phyloP scores from a whole-genome alignment of 2,329 filamentous ascomycete genomes.

The Venturia nashicola region DNA sequence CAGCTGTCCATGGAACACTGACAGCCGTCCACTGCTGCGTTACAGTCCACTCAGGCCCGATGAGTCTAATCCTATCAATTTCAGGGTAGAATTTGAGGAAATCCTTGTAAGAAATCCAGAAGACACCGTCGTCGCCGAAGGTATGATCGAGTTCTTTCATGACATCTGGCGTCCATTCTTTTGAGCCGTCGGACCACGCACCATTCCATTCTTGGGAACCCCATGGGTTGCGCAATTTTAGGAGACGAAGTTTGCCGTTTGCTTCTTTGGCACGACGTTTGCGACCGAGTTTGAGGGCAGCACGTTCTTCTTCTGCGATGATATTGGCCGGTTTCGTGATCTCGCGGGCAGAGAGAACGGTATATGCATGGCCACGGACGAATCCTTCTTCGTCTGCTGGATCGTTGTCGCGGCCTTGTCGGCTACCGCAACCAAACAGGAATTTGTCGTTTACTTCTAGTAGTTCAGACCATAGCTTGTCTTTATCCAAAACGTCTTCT shows the following conservation, averaged over 20 bases:
- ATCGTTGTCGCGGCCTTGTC: constrained; percentile 43
- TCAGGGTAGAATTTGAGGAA: constrained; percentile 37
- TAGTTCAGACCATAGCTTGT: constrained; percentile 72
- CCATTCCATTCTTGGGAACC: constrained; percentile 66
- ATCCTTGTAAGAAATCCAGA: constrained; percentile 41
- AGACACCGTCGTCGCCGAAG: constrained; percentile 61
- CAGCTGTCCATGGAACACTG: constrained; percentile 38
- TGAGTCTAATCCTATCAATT: constrained; percentile 40
- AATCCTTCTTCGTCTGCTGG: constrained; percentile 29
- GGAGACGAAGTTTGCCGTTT: constrained; percentile 32
- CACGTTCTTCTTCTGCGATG: constrained; percentile 2
- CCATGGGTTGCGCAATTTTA: constrained; percentile 60
- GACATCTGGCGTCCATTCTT: constrained; percentile 73
- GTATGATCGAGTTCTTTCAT: constrained; percentile 57
- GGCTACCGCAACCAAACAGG: constrained; percentile 47
- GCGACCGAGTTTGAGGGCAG: not conserved
- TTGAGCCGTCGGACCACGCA: constrained; percentile 68
- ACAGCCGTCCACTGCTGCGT: constrained; percentile 42
- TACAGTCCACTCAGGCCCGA: constrained; percentile 40
- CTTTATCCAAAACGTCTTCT: constrained; percentile 60
- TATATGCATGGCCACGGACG: constrained; percentile 39
- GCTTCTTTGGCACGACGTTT: constrained; percentile 5
- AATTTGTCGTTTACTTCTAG: constrained; percentile 69
- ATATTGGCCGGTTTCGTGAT: constrained; percentile 18
- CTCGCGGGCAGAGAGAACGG: constrained; percentile 43